Base-by-base conservation (phyloP, 2,329 filamentous ascomycete species). In the Macrophomina phaseolina region DNA sequence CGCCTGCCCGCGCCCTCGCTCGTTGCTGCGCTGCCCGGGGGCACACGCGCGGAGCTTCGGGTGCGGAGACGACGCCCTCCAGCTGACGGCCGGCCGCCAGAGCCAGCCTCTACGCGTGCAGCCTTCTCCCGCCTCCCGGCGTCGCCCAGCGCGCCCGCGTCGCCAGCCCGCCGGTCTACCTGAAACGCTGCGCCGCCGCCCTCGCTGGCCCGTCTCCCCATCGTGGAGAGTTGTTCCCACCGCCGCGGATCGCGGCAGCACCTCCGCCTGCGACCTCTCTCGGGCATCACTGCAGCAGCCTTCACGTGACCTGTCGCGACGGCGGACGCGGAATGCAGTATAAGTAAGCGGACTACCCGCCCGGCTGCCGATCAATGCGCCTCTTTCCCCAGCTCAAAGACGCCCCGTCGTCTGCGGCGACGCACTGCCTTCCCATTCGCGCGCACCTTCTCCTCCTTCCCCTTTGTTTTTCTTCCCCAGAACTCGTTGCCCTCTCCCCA, bases 221-320 rank as follows among this genome's bases (percentile, higher is more conserved):
- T 12, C 36, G 6, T 3, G 4, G 30, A 16, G 8, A n/a, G 42
- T 14, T 14, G 12, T 23, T n/a, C 4, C 30, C 28, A 6, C 56
- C 42, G 56, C 58, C 11, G 42, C 58, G 18, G 32, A 46, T 46
- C 30, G 5, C 40, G 55, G 55, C 40, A 60, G 30, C 12, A 18
- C 14, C 55, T 46, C 55, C 55, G 55, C 40, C 55, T 18, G 28
- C 40, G 32, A 34, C 38, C 42, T 32, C 12, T 38, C 18, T 62
- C 58, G 58, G 58, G 58, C 58, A 62, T 30, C 58, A 62, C 45
- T 62, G 58, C 58, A 62, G 30, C 56, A 32, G 6, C 18, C n/a
- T 9, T 38, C 58, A 49, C 58, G 58, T 62, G 58, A 18, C 58
- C 3, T 4, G n/a, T 16, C 5, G 23, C 40, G 16, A 36, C 58